These are phyloP conservation scores for Yamadazyma pseudoaaseri DNA, from an alignment of 1,139 yeast species.

Conservation along the genomic window DNA sequence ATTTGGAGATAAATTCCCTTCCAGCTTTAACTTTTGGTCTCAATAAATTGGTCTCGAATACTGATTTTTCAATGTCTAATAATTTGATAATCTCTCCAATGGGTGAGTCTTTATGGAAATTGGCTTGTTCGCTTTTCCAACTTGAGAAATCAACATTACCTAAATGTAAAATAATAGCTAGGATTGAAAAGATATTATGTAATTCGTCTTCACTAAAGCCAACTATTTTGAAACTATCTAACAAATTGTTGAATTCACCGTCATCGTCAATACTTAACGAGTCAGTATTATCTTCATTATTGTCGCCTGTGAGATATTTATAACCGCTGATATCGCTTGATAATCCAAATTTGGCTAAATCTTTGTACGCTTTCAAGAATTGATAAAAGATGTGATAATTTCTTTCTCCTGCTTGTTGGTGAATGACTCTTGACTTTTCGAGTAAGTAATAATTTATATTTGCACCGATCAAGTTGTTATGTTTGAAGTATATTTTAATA, in stretches of 20 bases:
- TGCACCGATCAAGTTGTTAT: conserved; percentile 72
- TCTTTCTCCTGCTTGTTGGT: conserved; percentile 73
- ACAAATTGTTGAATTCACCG: conserved; percentile 59
- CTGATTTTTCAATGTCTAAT: conserved; percentile 60
- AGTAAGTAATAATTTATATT: conserved; percentile 91
- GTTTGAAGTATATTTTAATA: conserved; percentile 78
- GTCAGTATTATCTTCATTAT: conserved; percentile 23
- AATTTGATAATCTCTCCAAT: conserved; percentile 56
- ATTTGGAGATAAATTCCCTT: conserved; percentile 77
- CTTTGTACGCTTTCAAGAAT: conserved; percentile 65
- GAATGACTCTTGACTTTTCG: conserved; percentile 92
- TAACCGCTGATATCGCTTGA: conserved; percentile 46
- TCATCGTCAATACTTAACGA: conserved; percentile 76
- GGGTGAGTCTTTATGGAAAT: conserved; percentile 56
- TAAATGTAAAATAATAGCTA: conserved; percentile 78
- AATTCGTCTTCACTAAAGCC: conserved; percentile 63
- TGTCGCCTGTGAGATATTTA: conserved; percentile 59
- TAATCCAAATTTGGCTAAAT: conserved; percentile 50
- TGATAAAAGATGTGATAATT: conserved; percentile 95
- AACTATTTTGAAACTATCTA: conserved; percentile 69
- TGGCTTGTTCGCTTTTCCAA: conserved; percentile 78
- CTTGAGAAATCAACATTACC: conserved; percentile 82
- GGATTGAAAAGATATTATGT: conserved; percentile 57
- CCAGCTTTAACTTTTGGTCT: conserved; percentile 93
- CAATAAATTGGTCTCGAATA: conserved; percentile 57